Conservation (phyloP, 2,329 filamentous ascomycete species). For the Arthrinium phaeospermum region DNA sequence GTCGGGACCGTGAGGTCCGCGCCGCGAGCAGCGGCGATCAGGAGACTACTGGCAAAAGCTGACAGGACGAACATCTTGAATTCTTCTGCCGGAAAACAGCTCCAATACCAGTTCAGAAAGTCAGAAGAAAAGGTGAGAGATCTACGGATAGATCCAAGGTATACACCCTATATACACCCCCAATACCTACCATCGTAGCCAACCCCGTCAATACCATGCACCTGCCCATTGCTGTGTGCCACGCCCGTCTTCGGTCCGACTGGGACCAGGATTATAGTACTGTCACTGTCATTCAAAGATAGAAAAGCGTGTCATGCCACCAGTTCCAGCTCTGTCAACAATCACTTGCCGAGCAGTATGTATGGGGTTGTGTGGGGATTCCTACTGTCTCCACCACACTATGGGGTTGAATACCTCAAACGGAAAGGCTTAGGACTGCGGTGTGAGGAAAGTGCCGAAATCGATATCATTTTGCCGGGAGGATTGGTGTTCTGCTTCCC, state of each 20-base stretch:
- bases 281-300: not conserved
- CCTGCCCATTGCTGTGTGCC: not conserved
- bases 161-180: not conserved
- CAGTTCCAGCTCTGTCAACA: not conserved
- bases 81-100: not conserved
- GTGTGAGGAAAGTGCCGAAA: not conserved
- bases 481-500: not conserved
- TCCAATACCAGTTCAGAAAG: not conserved
- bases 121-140: not conserved
- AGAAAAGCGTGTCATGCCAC: not conserved
- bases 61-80: not conserved
- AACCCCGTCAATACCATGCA: not conserved
- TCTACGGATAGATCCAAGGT: not conserved
- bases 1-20: conserved; percentile 31
- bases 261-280: not conserved
- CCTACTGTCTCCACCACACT: not conserved
- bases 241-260: not conserved
- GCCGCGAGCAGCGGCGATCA: conserved; percentile 10
- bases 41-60: not conserved
- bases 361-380: conserved; percentile 3
- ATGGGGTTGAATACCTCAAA: not conserved
- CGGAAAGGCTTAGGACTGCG: not conserved
- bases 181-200: not conserved
- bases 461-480: not conserved
- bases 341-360: not conserved